Conservation (phyloP, 345 rosid genomes). For the Moricandia arvensis region DNA sequence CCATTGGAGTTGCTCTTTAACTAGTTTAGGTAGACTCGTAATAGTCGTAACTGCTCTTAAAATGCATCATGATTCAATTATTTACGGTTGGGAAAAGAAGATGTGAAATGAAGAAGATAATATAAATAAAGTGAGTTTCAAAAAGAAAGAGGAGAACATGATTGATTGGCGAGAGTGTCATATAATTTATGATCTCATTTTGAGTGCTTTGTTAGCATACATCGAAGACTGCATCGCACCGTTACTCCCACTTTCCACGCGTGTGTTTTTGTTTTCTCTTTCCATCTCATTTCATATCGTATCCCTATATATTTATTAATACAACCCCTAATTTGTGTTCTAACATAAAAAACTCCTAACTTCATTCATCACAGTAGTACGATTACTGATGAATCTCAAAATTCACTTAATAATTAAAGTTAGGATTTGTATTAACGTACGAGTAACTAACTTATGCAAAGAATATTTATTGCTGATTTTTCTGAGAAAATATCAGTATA, state of each 20-base stretch:
- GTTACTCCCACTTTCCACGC: conserved; percentile 40
- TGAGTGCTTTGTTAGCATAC: conserved; percentile 40
- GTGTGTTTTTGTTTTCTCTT: conserved; percentile 24
- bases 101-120: conserved; percentile 31
- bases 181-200: conserved; percentile 26
- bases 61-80: conserved; percentile 20
- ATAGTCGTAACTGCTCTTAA: conserved; percentile 1
- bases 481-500: no score
- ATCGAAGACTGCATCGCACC: conserved; percentile 39
- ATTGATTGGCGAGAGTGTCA: conserved; percentile 36
- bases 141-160: conserved; percentile 12
- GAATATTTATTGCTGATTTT: no score
- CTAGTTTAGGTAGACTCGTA: not conserved
- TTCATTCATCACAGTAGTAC: no score
- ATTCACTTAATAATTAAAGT: no score
- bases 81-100: not conserved
- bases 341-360: no score
- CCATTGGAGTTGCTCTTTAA: no score
- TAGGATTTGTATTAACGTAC: no score
- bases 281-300: conserved; percentile 17
- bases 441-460: no score
- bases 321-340: no score
- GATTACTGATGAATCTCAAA: no score
- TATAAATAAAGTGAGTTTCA: conserved; percentile 28
- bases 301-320: no score